Conservation (phyloP, 768 basidiomycete genomes). For the Leucosporidium creatinivorum region DNA sequence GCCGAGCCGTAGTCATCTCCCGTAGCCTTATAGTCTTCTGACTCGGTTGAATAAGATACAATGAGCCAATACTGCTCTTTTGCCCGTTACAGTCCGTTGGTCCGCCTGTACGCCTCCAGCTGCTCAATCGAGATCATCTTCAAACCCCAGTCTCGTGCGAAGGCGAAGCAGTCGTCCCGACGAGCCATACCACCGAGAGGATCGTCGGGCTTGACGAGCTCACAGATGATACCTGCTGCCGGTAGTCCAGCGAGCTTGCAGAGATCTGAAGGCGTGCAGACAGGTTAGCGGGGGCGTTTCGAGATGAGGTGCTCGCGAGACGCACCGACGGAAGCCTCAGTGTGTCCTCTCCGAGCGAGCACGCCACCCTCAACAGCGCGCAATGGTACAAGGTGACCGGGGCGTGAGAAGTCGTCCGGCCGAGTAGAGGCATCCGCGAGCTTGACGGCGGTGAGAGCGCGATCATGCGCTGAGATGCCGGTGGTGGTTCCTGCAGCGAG, state of each 20-base stretch:
- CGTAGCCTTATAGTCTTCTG: no score
- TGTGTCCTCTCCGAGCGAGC: slow-evolving; percentile 81
- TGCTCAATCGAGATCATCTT: slow-evolving; percentile 89
- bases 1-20: no score
- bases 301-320: background rate
- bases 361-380: slow-evolving; percentile 80
- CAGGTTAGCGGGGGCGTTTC: background rate
- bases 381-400: slow-evolving; percentile 91
- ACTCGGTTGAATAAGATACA: no score
- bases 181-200: slow-evolving; percentile 85
- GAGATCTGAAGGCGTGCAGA: slow-evolving; percentile 53
- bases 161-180: slow-evolving; percentile 81
- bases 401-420: slow-evolving; percentile 72
- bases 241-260: slow-evolving; percentile 66
- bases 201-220: slow-evolving; percentile 84
- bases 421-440: slow-evolving; percentile 54
- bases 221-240: slow-evolving; percentile 77
- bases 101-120: slow-evolving; percentile 42
- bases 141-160: slow-evolving; percentile 80
- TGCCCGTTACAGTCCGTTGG: slow-evolving; percentile 7
- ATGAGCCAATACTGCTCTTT: no score
- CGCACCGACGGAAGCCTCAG: slow-evolving; percentile 67
- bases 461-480: slow-evolving; percentile 94
- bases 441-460: slow-evolving; percentile 74
- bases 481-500: slow-evolving; percentile 67